A percentile compares a stretch with the other conserved stretches of the same genome.
These are phyloP conservation scores for Physaria fendleri DNA, from an alignment of 345 rosid genomes.

Conservation along the genomic window DNA sequence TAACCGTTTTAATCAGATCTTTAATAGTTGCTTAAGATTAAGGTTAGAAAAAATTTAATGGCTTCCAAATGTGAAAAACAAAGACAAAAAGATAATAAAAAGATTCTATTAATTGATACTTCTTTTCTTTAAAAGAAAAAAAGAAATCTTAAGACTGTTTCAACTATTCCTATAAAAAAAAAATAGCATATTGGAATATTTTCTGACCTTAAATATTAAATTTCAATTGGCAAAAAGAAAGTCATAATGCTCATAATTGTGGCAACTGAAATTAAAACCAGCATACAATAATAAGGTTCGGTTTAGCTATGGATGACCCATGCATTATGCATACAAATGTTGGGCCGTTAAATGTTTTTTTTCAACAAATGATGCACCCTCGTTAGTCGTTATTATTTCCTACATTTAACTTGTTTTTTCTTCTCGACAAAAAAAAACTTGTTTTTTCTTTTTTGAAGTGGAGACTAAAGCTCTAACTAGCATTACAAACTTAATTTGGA, in stretches of 20 bases:
- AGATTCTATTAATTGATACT: too few relatives aligned
- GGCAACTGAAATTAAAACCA: not conserved
- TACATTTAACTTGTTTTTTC: not conserved
- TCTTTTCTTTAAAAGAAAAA: too few relatives aligned
- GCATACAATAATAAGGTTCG: not conserved
- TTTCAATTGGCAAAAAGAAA: not conserved
- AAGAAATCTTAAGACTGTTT: too few relatives aligned
- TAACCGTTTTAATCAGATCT: too few relatives aligned
- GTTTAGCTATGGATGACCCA: not conserved
- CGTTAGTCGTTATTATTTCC: not conserved
- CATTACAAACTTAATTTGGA: not conserved
- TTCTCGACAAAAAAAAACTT: too few relatives aligned
- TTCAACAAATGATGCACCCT: not conserved
- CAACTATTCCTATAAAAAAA: not conserved
- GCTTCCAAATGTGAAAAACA: too few relatives aligned
- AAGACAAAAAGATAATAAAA: too few relatives aligned
- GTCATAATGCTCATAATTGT: not conserved
- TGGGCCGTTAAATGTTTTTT: constrained; percentile 7
- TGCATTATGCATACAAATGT: constrained; percentile 5
- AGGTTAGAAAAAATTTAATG: too few relatives aligned
- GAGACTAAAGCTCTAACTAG: not conserved
- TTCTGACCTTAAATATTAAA: not conserved
- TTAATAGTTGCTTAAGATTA: too few relatives aligned
- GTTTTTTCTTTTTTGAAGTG: not conserved
- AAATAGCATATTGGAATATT: not conserved